A percentile compares a stretch with the other conserved stretches of the same genome.
Conservation (phyloP, 441 rosid genomes). For the Viola pubescens region DNA sequence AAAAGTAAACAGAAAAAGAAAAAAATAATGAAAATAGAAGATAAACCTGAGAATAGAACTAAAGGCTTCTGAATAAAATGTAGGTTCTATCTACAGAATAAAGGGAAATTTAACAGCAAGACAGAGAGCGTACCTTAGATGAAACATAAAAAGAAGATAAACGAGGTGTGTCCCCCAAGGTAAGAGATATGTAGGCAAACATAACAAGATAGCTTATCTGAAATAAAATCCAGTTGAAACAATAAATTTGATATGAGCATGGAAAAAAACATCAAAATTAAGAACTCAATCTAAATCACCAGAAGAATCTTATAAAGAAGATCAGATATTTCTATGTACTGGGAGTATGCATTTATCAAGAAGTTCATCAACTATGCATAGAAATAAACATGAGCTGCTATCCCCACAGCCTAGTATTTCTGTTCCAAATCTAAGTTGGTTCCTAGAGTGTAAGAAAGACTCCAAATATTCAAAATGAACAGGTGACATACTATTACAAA, state of each 20-base stretch:
- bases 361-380: neutral
- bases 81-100: slow-evolving; percentile 5
- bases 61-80: neutral
- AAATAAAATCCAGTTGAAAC: slow-evolving; percentile 12
- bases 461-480: too few species aligned
- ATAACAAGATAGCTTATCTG: slow-evolving; percentile 99
- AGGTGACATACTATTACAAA: too few species aligned
- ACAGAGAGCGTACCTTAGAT: slow-evolving; percentile 60
- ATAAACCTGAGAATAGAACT: neutral
- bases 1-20: slow-evolving; percentile 1
- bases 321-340: neutral
- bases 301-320: neutral
- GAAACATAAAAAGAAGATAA: slow-evolving; percentile 65
- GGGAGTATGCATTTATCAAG: neutral
- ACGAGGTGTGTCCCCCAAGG: slow-evolving; percentile 75
- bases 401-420: too few species aligned
- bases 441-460: too few species aligned
- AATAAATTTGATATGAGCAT: neutral
- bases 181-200: slow-evolving; percentile 95
- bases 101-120: neutral
- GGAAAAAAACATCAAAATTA: neutral
- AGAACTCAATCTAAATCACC: neutral
- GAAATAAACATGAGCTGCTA: neutral
- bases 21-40: neutral
- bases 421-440: too few species aligned